phyloP scores from a whole-genome alignment of 139 green algal species.

The Coccomyxa sp. region DNA sequence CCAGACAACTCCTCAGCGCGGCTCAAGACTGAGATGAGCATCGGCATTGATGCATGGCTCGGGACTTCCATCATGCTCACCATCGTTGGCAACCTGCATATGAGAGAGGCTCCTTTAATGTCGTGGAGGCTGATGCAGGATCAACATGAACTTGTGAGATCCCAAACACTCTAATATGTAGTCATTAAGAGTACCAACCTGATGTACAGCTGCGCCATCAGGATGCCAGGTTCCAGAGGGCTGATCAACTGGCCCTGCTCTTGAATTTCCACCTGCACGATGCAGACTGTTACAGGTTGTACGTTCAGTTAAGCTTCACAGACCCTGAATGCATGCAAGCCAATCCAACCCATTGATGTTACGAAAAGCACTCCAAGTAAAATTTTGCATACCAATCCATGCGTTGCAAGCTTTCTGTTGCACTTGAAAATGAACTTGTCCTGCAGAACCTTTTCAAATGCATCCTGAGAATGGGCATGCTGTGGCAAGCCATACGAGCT shows the following conservation, averaged over 20 bases:
- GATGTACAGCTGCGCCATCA: constrained; percentile 81
- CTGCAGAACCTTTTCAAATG: constrained; percentile 22
- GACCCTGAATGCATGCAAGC: neutral
- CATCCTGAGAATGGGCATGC: neutral
- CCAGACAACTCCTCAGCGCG: constrained; percentile 35
- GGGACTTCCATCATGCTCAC: constrained; percentile 28
- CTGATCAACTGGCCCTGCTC: constrained; percentile 49
- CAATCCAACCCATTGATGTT: neutral
- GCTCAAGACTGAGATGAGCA: constrained; percentile 1
- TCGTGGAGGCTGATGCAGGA: too few relatives aligned
- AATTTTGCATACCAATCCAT: constrained; percentile 50
- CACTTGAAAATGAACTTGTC: constrained; percentile 50
- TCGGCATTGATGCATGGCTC: constrained; percentile 36
- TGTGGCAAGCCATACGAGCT: constrained; percentile 29
- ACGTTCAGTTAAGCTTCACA: neutral
- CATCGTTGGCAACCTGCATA: constrained; percentile 64
- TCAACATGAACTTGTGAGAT: too few relatives aligned
- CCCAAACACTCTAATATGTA: too few relatives aligned
- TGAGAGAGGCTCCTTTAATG: neutral
- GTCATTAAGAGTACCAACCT: neutral
- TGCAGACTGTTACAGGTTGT: too few relatives aligned
- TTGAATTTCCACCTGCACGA: constrained; percentile 40
- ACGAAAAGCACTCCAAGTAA: neutral
- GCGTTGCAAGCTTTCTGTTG: constrained; percentile 45
- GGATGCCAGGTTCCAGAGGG: constrained; percentile 45